Base-by-base conservation (phyloP, 176 grass and related monocot species). In the Musa beccarii region DNA sequence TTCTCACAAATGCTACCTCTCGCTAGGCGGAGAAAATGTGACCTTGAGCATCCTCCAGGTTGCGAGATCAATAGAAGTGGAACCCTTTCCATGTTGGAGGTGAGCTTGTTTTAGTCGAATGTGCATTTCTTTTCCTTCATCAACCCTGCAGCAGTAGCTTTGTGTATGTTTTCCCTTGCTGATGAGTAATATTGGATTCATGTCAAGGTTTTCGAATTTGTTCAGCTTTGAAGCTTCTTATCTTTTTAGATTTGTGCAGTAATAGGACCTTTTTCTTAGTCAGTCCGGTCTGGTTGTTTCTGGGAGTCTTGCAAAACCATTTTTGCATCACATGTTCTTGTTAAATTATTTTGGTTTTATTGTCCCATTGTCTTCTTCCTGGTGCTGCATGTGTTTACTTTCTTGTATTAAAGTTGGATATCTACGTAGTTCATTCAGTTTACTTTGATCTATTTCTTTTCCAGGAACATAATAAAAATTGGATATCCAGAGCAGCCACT, bases 51-150 rank as follows among this genome's bases (percentile, higher is more conserved):
- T 69, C 96, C 96, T 11, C 96, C 96, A 49, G 96, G 96, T 78
- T 89, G 95, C 81, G 91, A 99, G 84, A 99, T 99, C 57, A 92
- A 99, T 72, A 90, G 91, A 89, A 89, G 89, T 84, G 91, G 96
- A 69, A 92, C 96, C 13, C 63, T 99, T 14, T 99, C 96, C 0
- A 99, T 95, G 96, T 99, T 99, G 49, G 95, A 99, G 88, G 95
- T 83, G 80, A 83, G 71, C 77, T 84, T 71, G 23, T 28, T 68
- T 14, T 74, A 19, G 83, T 15, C 55, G 50, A 56, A 22, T 43
- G 72, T 52, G 8, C 43, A 63, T 79, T 73, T 21, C 28, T 73
- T n/a, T 1, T 22, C 61, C 49, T 79, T 83, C 28, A 19, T 17
- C 23, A 9, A 75, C 74, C 20, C 12, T 25, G 25, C 63, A 66